Conservation (phyloP, 768 basidiomycete species). For the Cantharellus anzutake region DNA sequence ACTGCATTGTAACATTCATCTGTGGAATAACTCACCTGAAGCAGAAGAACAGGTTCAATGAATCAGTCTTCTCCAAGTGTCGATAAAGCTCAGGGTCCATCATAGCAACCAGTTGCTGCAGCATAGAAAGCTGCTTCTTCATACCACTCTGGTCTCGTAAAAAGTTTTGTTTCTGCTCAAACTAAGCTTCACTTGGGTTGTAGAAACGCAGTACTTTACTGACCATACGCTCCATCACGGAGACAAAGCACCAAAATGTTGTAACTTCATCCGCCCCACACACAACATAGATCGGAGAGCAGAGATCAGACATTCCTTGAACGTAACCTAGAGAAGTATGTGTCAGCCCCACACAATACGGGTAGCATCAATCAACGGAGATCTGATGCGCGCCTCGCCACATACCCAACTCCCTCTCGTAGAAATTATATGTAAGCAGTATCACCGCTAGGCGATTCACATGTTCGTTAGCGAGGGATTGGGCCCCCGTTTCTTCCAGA, state of each 20-base stretch:
- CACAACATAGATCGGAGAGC: constrained; percentile 83
- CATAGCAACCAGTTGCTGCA: constrained; percentile 74
- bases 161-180: constrained; percentile 74
- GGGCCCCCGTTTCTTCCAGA: constrained; percentile 44
- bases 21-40: constrained; percentile 49
- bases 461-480: constrained; percentile 79
- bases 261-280: constrained; percentile 75
- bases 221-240: constrained; percentile 91
- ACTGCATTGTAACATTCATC: not conserved
- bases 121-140: constrained; percentile 77
- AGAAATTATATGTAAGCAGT: constrained; percentile 79
- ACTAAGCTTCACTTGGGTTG: not conserved
- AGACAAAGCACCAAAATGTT: constrained; percentile 93
- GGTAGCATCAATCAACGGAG: not conserved
- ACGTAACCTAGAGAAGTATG: constrained; percentile 51
- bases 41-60: constrained; percentile 90
- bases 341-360: not conserved
- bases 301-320: constrained; percentile 96
- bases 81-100: constrained; percentile 95
- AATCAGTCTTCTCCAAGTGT: constrained; percentile 77
- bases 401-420: constrained; percentile 72
- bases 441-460: constrained; percentile 75
- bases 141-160: constrained; percentile 93
- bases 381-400: constrained; percentile 7
- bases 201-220: constrained; percentile 13